phyloP scores from a whole-genome alignment of 148 eudicot genomes.

The Spergularia bocconei region DNA sequence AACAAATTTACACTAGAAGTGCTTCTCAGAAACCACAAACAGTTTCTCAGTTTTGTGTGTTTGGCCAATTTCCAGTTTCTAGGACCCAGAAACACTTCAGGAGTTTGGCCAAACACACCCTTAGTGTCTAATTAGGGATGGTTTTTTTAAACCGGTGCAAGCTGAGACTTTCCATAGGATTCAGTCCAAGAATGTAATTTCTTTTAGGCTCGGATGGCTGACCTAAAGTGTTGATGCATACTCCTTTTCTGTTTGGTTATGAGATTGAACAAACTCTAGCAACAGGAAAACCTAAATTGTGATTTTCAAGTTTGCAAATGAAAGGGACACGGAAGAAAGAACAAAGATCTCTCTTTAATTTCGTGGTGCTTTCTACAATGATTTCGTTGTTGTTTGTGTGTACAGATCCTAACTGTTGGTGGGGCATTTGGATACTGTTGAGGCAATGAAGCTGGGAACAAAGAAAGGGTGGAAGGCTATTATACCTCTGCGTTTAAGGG shows the following conservation, averaged over 20 bases:
- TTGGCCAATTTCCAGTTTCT: no score
- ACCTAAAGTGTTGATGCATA: neutral
- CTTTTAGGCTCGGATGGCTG: neutral
- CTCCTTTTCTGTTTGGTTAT: neutral
- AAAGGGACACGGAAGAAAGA: no score
- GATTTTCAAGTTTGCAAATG: no score
- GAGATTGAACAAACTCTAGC: neutral
- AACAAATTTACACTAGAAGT: no score
- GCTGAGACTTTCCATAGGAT: no score
- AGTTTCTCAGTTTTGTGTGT: no score
- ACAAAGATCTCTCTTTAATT: neutral
- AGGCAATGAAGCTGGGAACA: constrained; percentile 48
- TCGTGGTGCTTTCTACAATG: constrained; percentile 2
- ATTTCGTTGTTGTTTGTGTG: neutral
- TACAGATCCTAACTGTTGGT: constrained; percentile 34
- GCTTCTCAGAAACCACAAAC: no score
- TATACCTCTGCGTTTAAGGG: constrained; percentile 51
- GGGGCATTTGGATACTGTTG: constrained; percentile 20
- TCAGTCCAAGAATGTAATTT: neutral
- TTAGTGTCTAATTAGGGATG: no score
- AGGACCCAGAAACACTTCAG: no score
- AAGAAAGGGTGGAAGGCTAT: constrained; percentile 69
- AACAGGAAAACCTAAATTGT: neutral
- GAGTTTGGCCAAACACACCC: no score
- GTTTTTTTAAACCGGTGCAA: no score